phyloP scores from a whole-genome alignment of 1,139 yeast genomes.

The Geotrichum citri-aurantii region DNA sequence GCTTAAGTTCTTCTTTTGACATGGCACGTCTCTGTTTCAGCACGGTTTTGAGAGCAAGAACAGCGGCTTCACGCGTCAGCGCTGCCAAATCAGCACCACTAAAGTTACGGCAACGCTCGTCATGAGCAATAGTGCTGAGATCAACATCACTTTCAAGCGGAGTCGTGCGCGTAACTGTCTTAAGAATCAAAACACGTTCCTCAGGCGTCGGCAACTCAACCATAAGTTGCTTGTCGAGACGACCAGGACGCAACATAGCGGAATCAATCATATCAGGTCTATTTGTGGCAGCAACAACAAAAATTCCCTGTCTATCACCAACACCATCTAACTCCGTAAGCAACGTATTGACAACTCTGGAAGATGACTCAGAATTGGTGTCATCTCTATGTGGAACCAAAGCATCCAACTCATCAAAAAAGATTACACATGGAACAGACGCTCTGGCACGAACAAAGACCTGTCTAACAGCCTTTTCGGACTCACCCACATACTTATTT shows the following conservation, averaged over 20 bases:
- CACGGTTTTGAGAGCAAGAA: conserved; percentile 64
- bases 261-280: conserved; percentile 98
- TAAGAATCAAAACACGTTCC: conserved; percentile 76
- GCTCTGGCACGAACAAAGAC: conserved; percentile 93
- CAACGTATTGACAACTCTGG: conserved; percentile 89
- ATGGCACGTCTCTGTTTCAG: conserved; percentile 24
- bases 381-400: conserved; percentile 91
- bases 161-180: conserved; percentile 67
- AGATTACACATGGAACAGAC: conserved; percentile 89
- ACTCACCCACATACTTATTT: conserved; percentile 94
- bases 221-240: conserved; percentile 86
- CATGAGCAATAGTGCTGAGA: conserved; percentile 56
- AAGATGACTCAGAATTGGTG: conserved; percentile 76
- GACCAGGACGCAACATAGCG: conserved; percentile 96
- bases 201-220: conserved; percentile 78
- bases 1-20: conserved; percentile 21
- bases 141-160: conserved; percentile 68
- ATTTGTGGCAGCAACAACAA: conserved; percentile 94
- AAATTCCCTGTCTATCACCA: conserved; percentile 86
- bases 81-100: conserved; percentile 96
- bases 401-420: conserved; percentile 95
- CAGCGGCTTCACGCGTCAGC: conserved; percentile 88
- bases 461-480: conserved; percentile 91
- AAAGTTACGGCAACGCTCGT: conserved; percentile 77
- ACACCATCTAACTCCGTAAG: conserved; percentile 93